phyloP scores from a whole-genome alignment of 305 asterid species.

The Lippia alba region DNA sequence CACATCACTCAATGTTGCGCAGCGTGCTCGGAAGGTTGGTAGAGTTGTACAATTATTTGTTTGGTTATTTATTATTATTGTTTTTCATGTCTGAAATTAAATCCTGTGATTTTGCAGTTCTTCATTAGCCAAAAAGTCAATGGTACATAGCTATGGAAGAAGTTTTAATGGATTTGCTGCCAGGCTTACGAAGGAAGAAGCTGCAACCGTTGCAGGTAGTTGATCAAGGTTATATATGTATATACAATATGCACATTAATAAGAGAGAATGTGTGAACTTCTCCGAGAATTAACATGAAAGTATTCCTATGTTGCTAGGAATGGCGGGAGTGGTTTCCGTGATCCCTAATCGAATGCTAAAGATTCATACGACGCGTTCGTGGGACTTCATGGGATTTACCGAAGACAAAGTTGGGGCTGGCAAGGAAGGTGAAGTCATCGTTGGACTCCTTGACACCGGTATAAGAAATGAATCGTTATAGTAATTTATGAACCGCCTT shows the following conservation, averaged over 20 bases:
- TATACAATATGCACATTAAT: not conserved
- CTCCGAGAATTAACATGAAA: not conserved
- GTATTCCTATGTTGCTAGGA: conserved; percentile 30
- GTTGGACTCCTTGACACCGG: conserved; percentile 51
- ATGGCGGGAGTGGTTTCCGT: conserved; percentile 57
- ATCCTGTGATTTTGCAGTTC: conserved; percentile 35
- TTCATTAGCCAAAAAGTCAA: conserved; percentile 41
- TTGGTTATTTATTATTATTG: not conserved
- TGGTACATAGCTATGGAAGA: conserved; percentile 46
- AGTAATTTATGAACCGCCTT: not conserved
- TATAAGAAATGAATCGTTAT: not conserved
- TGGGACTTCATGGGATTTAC: conserved; percentile 54
- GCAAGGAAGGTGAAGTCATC: conserved; percentile 40
- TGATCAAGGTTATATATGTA: no score
- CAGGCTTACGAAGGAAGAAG: conserved; percentile 44
- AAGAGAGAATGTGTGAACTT: no score
- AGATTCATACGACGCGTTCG: conserved; percentile 53
- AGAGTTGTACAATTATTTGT: not conserved
- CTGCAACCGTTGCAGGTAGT: conserved; percentile 39
- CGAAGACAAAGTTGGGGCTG: conserved; percentile 16
- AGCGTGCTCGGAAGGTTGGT: conserved; percentile 41
- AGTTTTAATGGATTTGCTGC: conserved; percentile 65
- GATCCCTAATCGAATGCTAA: conserved; percentile 35
- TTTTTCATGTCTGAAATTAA: conserved; percentile 1
- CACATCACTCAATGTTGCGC: conserved; percentile 41